A percentile compares a stretch with the other conserved stretches of the same genome.
Evolutionary conservation across 2,329 filamentous ascomycete genomes (phyloP).

Genomic region (Diaporthe sp.): DNA sequence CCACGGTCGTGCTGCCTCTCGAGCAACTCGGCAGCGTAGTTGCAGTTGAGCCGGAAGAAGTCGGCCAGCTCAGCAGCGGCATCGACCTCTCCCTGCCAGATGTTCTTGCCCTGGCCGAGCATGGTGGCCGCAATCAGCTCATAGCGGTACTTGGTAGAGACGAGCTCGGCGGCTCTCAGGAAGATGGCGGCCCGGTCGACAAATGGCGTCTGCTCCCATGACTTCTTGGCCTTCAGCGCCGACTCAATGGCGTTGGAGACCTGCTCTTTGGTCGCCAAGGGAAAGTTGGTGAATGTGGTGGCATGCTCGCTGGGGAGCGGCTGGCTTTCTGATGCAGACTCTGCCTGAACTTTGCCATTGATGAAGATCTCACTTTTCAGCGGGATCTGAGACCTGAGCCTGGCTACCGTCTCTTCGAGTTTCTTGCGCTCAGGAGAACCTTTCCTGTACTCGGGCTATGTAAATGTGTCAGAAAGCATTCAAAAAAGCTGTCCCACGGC

Average conservation of each 20-base stretch:
- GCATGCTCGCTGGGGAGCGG: slow-evolving; percentile 53
- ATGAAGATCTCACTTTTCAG: slow-evolving; percentile 51
- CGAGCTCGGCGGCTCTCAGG: slow-evolving; percentile 93
- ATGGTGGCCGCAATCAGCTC: slow-evolving; percentile 97
- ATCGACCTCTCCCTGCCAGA: slow-evolving; percentile 98
- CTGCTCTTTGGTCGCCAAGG: slow-evolving; percentile 65
- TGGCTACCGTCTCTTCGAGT: slow-evolving; percentile 49
- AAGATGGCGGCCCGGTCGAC: slow-evolving; percentile 93
- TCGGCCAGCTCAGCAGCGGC: slow-evolving; percentile 94
- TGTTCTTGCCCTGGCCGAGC: slow-evolving; percentile 97
- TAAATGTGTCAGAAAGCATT: neutral
- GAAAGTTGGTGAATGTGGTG: slow-evolving; percentile 53
- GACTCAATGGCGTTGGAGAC: slow-evolving; percentile 85
- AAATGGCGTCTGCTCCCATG: slow-evolving; percentile 90
- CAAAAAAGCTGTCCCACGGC: neutral
- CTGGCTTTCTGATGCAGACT: slow-evolving; percentile 48
- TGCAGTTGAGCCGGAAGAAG: slow-evolving; percentile 94
- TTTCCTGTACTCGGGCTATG: slow-evolving; percentile 49
- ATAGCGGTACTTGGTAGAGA: slow-evolving; percentile 93
- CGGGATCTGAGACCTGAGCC: slow-evolving; percentile 50
- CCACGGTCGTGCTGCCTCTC: slow-evolving; percentile 89
- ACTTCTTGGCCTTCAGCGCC: slow-evolving; percentile 84
- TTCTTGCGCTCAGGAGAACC: slow-evolving; percentile 49
- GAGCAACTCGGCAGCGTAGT: slow-evolving; percentile 93
- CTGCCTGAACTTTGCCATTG: slow-evolving; percentile 49